phyloP scores from a whole-genome alignment of 169 alveolate species.

The Cryptosporidium meleagridis region DNA sequence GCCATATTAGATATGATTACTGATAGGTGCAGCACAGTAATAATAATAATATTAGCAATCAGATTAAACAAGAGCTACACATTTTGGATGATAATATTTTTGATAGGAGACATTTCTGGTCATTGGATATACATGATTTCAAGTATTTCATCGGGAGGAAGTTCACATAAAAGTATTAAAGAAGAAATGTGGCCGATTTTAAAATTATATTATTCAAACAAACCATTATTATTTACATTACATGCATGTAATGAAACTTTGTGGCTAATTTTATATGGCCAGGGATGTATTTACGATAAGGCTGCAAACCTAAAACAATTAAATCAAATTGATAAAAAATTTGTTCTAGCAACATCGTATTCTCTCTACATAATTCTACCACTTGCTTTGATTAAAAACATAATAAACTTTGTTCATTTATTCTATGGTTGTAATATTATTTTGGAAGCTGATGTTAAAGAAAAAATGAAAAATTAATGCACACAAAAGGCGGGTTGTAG shows the following conservation, averaged over 20 bases:
- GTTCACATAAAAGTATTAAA: conserved; percentile 24
- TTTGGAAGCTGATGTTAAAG: conserved; percentile 24
- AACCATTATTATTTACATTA: conserved; percentile 21
- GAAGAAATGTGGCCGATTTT: conserved; percentile 34
- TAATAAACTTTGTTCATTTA: conserved; percentile 34
- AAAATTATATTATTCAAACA: conserved; percentile 46
- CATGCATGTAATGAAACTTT: conserved; percentile 61
- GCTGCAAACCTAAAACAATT: neutral
- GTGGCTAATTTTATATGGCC: conserved; percentile 22
- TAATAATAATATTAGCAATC: conserved; percentile 15
- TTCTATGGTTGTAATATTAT: conserved; percentile 40
- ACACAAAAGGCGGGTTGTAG: neutral
- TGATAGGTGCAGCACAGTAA: conserved; percentile 62
- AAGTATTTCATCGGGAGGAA: conserved; percentile 9
- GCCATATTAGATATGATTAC: conserved; percentile 69
- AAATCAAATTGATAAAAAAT: neutral
- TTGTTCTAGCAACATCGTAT: neutral
- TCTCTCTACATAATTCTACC: neutral
- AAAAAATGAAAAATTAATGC: conserved; percentile 19
- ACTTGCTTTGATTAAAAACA: conserved; percentile 18
- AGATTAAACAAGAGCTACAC: neutral
- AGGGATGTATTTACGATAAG: neutral
- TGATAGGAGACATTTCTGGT: conserved; percentile 48
- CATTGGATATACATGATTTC: conserved; percentile 70
- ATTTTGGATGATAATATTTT: neutral